A percentile compares a stretch with the other conserved stretches of the same genome.
phyloP scores from a whole-genome alignment of 257 asterid species.

The Ballota nigra region DNA sequence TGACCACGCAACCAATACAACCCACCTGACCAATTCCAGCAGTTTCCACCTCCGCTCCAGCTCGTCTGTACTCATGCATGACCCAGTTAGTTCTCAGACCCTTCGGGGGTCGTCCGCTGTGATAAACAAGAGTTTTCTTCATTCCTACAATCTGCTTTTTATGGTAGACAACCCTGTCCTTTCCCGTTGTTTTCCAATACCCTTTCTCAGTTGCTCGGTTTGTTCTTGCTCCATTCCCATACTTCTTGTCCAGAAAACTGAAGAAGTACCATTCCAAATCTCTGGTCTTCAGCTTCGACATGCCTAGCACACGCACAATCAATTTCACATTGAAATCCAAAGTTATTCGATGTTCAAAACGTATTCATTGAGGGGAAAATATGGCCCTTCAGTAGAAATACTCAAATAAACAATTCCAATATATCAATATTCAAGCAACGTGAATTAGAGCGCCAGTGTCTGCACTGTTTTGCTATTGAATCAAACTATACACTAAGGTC shows the following conservation, averaged over 20 bases:
- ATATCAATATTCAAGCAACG: neutral
- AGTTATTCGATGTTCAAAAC: neutral
- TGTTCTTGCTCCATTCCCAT: slow-evolving; percentile 81
- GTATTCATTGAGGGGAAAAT: neutral
- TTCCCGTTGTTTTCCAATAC: slow-evolving; percentile 97
- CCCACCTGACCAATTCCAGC: slow-evolving; percentile 74
- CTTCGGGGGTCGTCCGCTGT: slow-evolving; percentile 90
- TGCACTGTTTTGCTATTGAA: neutral
- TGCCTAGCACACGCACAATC: slow-evolving; percentile 37
- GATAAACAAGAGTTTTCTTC: slow-evolving; percentile 95
- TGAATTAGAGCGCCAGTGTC: neutral
- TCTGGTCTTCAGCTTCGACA: slow-evolving; percentile 72
- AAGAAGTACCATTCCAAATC: slow-evolving; percentile 96
- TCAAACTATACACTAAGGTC: neutral
- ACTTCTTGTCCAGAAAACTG: slow-evolving; percentile 81
- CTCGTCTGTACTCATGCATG: slow-evolving; percentile 91
- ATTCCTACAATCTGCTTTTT: slow-evolving; percentile 60
- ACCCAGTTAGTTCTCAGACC: slow-evolving; percentile 95
- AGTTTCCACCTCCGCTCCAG: slow-evolving; percentile 51
- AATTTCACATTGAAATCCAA: neutral
- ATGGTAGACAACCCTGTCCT: slow-evolving; percentile 74
- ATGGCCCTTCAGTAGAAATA: neutral
- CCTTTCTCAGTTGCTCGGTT: slow-evolving; percentile 90
- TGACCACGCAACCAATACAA: slow-evolving; percentile 26
- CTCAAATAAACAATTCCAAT: neutral